Conservation (phyloP, 225 moss, liverwort and hornwort genomes). For the Polytrichum commune region DNA sequence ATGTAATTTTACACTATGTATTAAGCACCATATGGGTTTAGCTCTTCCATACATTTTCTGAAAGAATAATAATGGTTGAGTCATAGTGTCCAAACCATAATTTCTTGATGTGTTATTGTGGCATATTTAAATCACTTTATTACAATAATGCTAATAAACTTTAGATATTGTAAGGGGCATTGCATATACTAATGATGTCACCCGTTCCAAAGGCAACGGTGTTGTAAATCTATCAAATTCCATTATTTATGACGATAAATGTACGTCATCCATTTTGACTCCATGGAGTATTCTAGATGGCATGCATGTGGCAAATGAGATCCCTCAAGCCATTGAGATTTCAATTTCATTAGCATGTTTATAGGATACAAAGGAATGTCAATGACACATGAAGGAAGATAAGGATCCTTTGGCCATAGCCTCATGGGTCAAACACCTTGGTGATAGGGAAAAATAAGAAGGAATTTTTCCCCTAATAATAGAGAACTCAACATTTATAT, state of each 20-base stretch:
- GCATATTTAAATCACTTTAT: constrained; percentile 23
- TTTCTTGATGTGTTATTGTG: background rate
- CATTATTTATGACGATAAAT: constrained; percentile 27
- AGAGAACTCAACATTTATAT: no score
- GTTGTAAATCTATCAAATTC: constrained; percentile 40
- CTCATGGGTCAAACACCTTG: no score
- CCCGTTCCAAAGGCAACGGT: constrained; percentile 45
- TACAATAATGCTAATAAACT: constrained; percentile 17
- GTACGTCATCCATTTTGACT: constrained; percentile 36
- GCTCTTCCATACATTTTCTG: no score
- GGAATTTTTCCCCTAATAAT: no score
- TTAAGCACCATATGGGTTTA: no score
- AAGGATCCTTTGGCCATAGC: no score
- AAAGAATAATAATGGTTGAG: no score
- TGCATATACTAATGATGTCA: constrained; percentile 30
- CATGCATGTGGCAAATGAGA: constrained; percentile 53
- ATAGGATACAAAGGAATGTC: no score
- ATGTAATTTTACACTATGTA: no score
- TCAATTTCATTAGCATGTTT: constrained; percentile 28
- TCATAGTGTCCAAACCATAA: no score
- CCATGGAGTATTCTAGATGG: constrained; percentile 60
- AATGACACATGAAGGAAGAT: no score
- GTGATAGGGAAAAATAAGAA: no score
- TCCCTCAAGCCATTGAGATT: constrained; percentile 44
- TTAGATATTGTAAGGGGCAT: constrained; percentile 15